These are phyloP conservation scores for Neophaeococcomyces aloes DNA, from an alignment of 2,329 filamentous ascomycete species.

Conservation along the genomic window DNA sequence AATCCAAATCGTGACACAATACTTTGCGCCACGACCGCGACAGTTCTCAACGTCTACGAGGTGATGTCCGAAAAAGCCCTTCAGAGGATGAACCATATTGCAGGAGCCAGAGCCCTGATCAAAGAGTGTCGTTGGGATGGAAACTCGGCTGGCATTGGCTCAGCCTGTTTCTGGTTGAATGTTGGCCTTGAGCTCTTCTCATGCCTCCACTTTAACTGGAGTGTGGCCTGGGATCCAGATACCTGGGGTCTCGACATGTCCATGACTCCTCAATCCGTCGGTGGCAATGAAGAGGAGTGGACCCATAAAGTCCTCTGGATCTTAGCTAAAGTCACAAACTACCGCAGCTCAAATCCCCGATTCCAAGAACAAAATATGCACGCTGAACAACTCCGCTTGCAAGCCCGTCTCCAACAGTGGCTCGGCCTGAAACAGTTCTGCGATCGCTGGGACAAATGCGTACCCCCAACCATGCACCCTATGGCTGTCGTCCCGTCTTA, in stretches of 20 bases:
- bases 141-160: conserved; percentile 63
- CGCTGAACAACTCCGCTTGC: conserved; percentile 50
- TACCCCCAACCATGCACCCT: conserved; percentile 78
- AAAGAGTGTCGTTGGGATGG: conserved; percentile 86
- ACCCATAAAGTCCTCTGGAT: conserved; percentile 83
- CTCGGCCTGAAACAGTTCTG: conserved; percentile 66
- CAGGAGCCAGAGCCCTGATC: conserved; percentile 72
- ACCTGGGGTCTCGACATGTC: conserved; percentile 79
- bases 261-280: conserved; percentile 44
- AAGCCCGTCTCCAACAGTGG: conserved; percentile 66
- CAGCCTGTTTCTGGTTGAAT: conserved; percentile 90
- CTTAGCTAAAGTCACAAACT: conserved; percentile 76
- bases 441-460: conserved; percentile 67
- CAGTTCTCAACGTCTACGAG: conserved; percentile 85
- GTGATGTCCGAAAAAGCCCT: conserved; percentile 74
- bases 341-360: conserved; percentile 55
- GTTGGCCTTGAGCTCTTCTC: conserved; percentile 82
- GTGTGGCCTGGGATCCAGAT: conserved; percentile 78
- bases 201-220: conserved; percentile 79
- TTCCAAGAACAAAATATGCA: conserved; percentile 49
- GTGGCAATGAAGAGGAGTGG: conserved; percentile 70
- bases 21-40: conserved; percentile 76
- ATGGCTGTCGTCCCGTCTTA: conserved; percentile 57
- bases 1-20: conserved; percentile 75
- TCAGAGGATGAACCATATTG: conserved; percentile 80